These are phyloP conservation scores for Alternaria alternata DNA, from an alignment of 2,329 filamentous ascomycete species.

Conservation along the genomic window DNA sequence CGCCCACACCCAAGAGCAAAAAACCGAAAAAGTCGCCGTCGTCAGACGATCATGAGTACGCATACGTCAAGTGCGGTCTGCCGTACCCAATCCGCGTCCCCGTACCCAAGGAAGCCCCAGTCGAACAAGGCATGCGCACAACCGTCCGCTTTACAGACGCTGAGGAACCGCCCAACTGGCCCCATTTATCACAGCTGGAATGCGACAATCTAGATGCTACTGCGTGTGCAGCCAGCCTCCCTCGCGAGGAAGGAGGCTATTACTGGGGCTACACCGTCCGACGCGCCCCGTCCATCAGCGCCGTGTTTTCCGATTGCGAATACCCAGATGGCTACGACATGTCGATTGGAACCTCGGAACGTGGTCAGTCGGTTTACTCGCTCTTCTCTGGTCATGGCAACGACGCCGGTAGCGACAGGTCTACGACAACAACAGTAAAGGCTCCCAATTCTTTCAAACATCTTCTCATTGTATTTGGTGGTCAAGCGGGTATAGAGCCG, in stretches of 20 bases:
- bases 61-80: slow-evolving; percentile 61
- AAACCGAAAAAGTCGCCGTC: slow-evolving; percentile 51
- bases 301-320: slow-evolving; percentile 78
- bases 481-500: slow-evolving; percentile 79
- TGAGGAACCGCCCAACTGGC: slow-evolving; percentile 48
- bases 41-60: slow-evolving; percentile 30
- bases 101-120: slow-evolving; percentile 52
- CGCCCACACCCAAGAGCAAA: slow-evolving; percentile 50
- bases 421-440: slow-evolving; percentile 19
- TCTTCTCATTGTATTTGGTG: slow-evolving; percentile 80
- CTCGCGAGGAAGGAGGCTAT: slow-evolving; percentile 78
- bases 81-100: slow-evolving; percentile 60
- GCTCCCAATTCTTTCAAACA: slow-evolving; percentile 67
- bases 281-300: slow-evolving; percentile 70
- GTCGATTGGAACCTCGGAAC: slow-evolving; percentile 84
- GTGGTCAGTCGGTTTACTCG: slow-evolving; percentile 62
- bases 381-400: slow-evolving; percentile 36
- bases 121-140: slow-evolving; percentile 75
- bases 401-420: too few species aligned
- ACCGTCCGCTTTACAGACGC: slow-evolving; percentile 71
- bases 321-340: slow-evolving; percentile 82
- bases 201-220: slow-evolving; percentile 56
- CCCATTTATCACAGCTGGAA: slow-evolving; percentile 30
- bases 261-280: slow-evolving; percentile 87
- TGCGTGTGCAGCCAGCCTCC: slow-evolving; percentile 72